These are phyloP conservation scores for Apophysomyces trapeziformis DNA, from an alignment of 371 early-diverging fungal genomes.

Conservation along the genomic window DNA sequence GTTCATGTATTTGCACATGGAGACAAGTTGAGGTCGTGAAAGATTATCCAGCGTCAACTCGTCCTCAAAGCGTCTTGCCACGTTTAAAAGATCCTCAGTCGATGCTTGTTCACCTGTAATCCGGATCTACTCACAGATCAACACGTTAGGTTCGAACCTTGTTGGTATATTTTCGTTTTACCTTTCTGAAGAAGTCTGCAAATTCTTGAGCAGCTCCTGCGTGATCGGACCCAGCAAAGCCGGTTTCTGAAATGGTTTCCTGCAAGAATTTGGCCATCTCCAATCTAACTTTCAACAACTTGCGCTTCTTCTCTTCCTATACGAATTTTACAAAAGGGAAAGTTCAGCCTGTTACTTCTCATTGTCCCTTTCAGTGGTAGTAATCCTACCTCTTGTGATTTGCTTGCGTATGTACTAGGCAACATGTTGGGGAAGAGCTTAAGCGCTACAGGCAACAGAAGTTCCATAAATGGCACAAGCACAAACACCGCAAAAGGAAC, in stretches of 20 bases:
- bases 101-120: slow-evolving; percentile 84
- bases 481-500: slow-evolving; percentile 94
- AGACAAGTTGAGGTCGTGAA: slow-evolving; percentile 92
- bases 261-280: slow-evolving; percentile 95
- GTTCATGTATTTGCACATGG: slow-evolving; percentile 93
- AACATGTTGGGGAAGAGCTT: slow-evolving; percentile 97
- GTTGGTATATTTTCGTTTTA: slow-evolving; percentile 25
- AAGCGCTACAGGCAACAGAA: slow-evolving; percentile 89
- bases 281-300: slow-evolving; percentile 86
- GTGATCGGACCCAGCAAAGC: slow-evolving; percentile 61
- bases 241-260: slow-evolving; percentile 92
- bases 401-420: slow-evolving; percentile 94
- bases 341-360: neutral
- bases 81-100: slow-evolving; percentile 80
- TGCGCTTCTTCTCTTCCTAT: slow-evolving; percentile 90
- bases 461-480: slow-evolving; percentile 94
- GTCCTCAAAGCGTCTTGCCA: slow-evolving; percentile 90
- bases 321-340: too few species aligned
- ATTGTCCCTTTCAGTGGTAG: neutral
- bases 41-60: slow-evolving; percentile 92
- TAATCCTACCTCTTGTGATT: slow-evolving; percentile 68
- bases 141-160: neutral
- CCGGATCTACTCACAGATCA: slow-evolving; percentile 66
- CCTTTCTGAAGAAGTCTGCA: slow-evolving; percentile 81
- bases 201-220: slow-evolving; percentile 79